A percentile compares a stretch with the other conserved stretches of the same genome.
Evolutionary conservation across 805 yeast species (phyloP).

Genomic region (Candida hispaniensis): DNA sequence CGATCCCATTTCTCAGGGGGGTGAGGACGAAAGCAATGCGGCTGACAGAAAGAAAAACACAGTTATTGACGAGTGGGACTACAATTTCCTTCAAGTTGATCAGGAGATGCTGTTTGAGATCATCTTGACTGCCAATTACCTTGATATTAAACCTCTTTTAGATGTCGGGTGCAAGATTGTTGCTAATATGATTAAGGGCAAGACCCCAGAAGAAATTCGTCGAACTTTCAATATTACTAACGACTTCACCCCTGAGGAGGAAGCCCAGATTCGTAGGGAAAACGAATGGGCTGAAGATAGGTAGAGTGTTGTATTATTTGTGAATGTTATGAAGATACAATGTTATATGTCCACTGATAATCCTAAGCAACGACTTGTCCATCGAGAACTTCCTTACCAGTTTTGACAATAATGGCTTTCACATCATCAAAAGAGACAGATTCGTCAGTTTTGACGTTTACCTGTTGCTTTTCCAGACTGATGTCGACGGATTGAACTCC

Average conservation of each 20-base stretch:
- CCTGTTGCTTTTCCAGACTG: slow-evolving; percentile 71
- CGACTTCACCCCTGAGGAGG: slow-evolving; percentile 40
- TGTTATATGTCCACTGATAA: not conserved
- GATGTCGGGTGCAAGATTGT: slow-evolving; percentile 42
- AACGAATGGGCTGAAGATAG: slow-evolving; percentile 39
- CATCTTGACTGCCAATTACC: slow-evolving; percentile 38
- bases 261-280: slow-evolving; percentile 37
- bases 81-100: slow-evolving; percentile 84
- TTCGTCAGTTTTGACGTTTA: slow-evolving; percentile 54
- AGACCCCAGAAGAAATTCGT: slow-evolving; percentile 38
- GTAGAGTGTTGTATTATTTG: no score
- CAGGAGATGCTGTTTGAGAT: slow-evolving; percentile 46
- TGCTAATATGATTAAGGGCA: slow-evolving; percentile 39
- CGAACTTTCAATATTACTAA: slow-evolving; percentile 36
- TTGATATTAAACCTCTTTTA: slow-evolving; percentile 36
- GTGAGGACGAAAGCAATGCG: slow-evolving; percentile 48
- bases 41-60: slow-evolving; percentile 54
- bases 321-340: no score
- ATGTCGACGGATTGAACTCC: slow-evolving; percentile 69
- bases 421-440: slow-evolving; percentile 62
- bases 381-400: slow-evolving; percentile 72
- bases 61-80: slow-evolving; percentile 94
- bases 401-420: slow-evolving; percentile 69
- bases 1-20: slow-evolving; percentile 57
- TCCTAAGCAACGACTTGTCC: slow-evolving; percentile 45